A percentile compares a stretch with the other conserved stretches of the same genome.
Evolutionary conservation across 2,329 filamentous ascomycete species (phyloP).

Genomic region (Acephala macrosclerotiorum): DNA sequence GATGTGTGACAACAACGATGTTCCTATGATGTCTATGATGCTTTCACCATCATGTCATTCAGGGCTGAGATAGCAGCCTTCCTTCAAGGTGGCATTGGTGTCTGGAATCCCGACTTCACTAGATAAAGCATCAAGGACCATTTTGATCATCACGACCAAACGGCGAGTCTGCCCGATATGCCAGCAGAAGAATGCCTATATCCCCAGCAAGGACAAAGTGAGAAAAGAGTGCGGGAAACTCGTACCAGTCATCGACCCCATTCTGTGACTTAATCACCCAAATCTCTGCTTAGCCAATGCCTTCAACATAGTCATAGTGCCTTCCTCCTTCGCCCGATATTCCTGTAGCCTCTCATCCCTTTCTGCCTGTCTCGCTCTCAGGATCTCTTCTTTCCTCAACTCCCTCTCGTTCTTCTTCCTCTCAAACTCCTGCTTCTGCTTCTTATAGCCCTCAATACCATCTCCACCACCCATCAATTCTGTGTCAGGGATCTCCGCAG

Average conservation of each 20-base stretch:
- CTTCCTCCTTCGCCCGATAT: conserved; percentile 79
- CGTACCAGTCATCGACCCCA: not conserved
- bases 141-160: too few relatives aligned
- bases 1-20: too few relatives aligned
- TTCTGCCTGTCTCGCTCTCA: conserved; percentile 78
- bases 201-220: too few relatives aligned
- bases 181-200: too few relatives aligned
- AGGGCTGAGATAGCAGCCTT: too few relatives aligned
- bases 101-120: too few relatives aligned
- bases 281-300: conserved; percentile 82
- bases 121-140: too few relatives aligned
- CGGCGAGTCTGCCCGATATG: too few relatives aligned
- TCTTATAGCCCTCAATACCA: conserved; percentile 72
- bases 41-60: too few relatives aligned
- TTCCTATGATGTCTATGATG: too few relatives aligned
- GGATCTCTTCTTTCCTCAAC: conserved; percentile 80
- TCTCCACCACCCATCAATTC: conserved; percentile 80
- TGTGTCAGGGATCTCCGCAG: conserved; percentile 70
- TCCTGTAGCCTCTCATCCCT: conserved; percentile 77
- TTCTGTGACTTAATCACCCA: conserved; percentile 52
- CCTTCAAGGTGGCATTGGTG: too few relatives aligned
- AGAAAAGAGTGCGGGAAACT: not conserved
- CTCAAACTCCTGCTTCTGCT: conserved; percentile 68
- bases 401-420: conserved; percentile 85
- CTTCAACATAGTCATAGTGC: conserved; percentile 82